phyloP scores from a whole-genome alignment of 305 asterid species.

The Solanum chacoense region DNA sequence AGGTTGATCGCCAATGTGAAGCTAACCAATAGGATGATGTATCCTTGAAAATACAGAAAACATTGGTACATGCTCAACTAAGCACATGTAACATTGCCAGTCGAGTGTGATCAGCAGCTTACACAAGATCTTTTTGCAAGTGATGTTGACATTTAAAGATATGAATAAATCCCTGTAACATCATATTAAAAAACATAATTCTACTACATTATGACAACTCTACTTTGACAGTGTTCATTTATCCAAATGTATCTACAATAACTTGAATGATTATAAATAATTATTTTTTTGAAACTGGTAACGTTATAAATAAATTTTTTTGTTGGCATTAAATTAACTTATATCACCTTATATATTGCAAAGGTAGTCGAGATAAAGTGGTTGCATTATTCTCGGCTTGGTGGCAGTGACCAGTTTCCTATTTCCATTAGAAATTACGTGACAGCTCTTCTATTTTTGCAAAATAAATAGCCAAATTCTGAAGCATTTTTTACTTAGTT shows the following conservation, averaged over 20 bases:
- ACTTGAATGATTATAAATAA: neutral
- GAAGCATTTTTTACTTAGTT: neutral
- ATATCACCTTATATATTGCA: neutral
- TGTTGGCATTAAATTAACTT: neutral
- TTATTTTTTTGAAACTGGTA: neutral
- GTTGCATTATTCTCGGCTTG: neutral
- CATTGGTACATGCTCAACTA: neutral
- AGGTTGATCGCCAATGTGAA: neutral
- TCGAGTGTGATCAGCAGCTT: neutral
- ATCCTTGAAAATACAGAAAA: neutral
- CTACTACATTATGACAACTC: neutral
- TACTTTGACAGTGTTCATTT: neutral
- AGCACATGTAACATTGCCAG: neutral
- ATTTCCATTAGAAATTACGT: neutral
- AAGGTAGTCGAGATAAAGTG: neutral
- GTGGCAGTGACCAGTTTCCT: neutral
- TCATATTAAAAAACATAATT: neutral
- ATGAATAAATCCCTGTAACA: neutral
- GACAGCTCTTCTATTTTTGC: neutral
- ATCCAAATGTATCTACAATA: neutral
- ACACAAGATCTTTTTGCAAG: neutral
- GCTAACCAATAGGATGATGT: neutral
- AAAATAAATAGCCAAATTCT: neutral
- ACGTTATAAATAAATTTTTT: fast-evolving
- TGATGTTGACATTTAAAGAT: neutral